A percentile compares a stretch with the other conserved stretches of the same genome.
phyloP scores from a whole-genome alignment of 345 rosid species.

The Limnanthes douglasii region DNA sequence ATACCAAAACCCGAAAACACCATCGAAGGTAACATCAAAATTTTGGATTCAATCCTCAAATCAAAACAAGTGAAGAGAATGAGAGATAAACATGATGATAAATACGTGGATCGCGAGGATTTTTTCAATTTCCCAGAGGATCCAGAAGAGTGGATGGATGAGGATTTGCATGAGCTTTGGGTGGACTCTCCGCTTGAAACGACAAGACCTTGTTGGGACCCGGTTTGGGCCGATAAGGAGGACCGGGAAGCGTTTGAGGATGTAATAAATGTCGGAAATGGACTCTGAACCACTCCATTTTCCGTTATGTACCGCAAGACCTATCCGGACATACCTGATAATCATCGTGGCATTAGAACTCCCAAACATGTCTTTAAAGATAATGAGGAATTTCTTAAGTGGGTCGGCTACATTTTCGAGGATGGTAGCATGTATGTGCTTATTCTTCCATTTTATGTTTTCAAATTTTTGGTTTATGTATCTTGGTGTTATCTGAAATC shows the following conservation, averaged over 20 bases:
- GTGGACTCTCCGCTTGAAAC: conserved; percentile 48
- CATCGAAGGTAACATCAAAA: too few relatives aligned
- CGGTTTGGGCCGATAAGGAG: conserved; percentile 61
- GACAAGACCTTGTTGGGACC: conserved; percentile 85
- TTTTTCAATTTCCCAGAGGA: conserved; percentile 58
- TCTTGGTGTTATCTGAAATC: too few relatives aligned
- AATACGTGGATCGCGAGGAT: conserved; percentile 23
- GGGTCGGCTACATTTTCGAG: conserved; percentile 91
- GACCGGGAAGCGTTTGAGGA: conserved; percentile 52
- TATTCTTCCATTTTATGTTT: too few relatives aligned
- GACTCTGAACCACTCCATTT: conserved; percentile 70
- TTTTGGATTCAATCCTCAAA: conserved; percentile 25
- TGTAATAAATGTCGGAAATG: conserved; percentile 36
- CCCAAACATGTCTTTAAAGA: conserved; percentile 73
- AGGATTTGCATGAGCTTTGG: conserved; percentile 75
- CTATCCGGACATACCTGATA: conserved; percentile 59
- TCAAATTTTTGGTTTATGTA: too few relatives aligned
- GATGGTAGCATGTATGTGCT: conserved; percentile 83
- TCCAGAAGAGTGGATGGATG: conserved; percentile 66
- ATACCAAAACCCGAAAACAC: too few relatives aligned
- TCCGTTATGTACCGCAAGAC: conserved; percentile 74
- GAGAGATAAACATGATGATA: conserved; percentile 34
- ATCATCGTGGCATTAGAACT: conserved; percentile 36
- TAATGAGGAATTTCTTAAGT: conserved; percentile 74
- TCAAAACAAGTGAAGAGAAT: conserved; percentile 19